A percentile compares a stretch with the other conserved stretches of the same genome.
phyloP scores from a whole-genome alignment of 1,284 basidiomycete species.

The Leccinum pachyderme region DNA sequence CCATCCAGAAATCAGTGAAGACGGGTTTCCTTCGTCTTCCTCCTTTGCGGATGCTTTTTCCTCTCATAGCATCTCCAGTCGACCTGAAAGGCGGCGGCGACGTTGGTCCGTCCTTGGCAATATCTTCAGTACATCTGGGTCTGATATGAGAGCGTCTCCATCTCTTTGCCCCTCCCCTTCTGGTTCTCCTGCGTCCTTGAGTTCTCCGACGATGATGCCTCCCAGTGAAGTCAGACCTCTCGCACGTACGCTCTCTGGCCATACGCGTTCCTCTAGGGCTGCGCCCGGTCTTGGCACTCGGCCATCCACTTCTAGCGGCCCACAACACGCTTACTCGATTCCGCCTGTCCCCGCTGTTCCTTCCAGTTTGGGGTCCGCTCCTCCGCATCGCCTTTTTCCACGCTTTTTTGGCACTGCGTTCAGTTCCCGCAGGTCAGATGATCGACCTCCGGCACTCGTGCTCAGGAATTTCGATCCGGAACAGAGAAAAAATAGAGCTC shows the following conservation, averaged over 20 bases:
- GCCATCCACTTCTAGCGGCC: constrained; percentile 26
- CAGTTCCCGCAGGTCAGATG: constrained; percentile 54
- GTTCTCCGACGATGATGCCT: constrained; percentile 14
- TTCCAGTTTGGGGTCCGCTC: constrained; percentile 37
- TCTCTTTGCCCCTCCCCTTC: constrained; percentile 20
- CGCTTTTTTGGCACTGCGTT: constrained; percentile 69
- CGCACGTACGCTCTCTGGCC: constrained; percentile 27
- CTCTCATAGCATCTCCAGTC: constrained; percentile 28
- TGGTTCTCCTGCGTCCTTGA: constrained; percentile 15
- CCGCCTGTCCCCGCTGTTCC: constrained; percentile 32
- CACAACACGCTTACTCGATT: constrained; percentile 9
- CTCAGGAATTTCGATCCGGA: constrained; percentile 37
- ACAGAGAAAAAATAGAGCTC: constrained; percentile 29
- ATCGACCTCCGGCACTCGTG: constrained; percentile 39
- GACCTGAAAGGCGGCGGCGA: constrained; percentile 28
- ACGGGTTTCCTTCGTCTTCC: constrained; percentile 46
- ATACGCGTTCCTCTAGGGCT: constrained; percentile 11
- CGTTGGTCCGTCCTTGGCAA: constrained; percentile 49
- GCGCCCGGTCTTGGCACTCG: constrained; percentile 11
- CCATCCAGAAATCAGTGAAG: constrained; percentile 37
- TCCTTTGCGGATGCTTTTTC: constrained; percentile 48
- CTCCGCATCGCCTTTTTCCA: constrained; percentile 62
- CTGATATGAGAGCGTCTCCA: constrained; percentile 30
- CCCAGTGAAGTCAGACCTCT: constrained; percentile 21
- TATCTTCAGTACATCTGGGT: constrained; percentile 34